Base-by-base conservation (phyloP, 73 alveolate species). In the Paramecium biaurelia region DNA sequence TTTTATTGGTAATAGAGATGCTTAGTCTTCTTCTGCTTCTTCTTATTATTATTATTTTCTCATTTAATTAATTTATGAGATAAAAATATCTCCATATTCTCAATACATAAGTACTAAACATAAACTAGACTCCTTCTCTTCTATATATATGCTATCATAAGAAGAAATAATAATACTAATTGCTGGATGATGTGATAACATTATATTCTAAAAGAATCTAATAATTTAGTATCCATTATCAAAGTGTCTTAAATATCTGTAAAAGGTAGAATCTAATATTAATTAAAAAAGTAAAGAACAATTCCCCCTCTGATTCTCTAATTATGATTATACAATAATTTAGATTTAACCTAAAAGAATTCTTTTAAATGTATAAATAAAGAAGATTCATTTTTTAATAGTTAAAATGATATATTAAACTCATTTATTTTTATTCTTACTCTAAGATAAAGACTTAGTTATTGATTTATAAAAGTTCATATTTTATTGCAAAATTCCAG, bases 1-100 rank as follows among this genome's bases (percentile, higher is more conserved):
- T 12, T 74, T 74, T 28, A 74, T 74, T 32, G 87, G 59, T n/a
- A 74, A 20, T 35, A 74, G 87, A 34, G 87, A 34, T 34, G 87
- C 87, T 37, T 34, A 15, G 26, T 74, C 87, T 37, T 74, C 87
- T 37, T 37, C 59, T 14, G 37, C 14, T 21, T 74, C 87, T 35
- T 74, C 67, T 74, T 74, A 32, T 63, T 63, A 53, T 63, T 63
- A 53, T 53, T 53, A 32, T 63, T 63, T 63, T 32, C 45, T 63
- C 84, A 63, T 63, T 63, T 63, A 63, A 63, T 63, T 30, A 63
- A 63, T 63, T 63, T 23, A 53, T 30, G 7, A 32, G 45, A 63
- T 30, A 38, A 63, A 63, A 63, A 18, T 53, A 53, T 53, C 68
- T 24, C 41, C 49, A 12, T 1, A 63, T 63, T 63, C 84, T 32